These are phyloP conservation scores for Adansonia digitata DNA, from an alignment of 345 rosid genomes.

Conservation along the genomic window DNA sequence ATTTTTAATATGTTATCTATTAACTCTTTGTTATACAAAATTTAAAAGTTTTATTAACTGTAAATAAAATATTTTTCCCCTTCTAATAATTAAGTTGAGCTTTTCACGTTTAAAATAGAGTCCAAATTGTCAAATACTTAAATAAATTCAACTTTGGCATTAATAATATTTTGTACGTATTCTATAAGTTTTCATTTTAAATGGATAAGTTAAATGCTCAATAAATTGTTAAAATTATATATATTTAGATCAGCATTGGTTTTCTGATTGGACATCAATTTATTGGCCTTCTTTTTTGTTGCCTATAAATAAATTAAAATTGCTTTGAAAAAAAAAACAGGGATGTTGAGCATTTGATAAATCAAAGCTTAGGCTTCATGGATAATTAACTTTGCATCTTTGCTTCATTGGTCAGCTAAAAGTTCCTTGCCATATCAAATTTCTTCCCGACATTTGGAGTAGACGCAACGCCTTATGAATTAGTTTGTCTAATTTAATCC, in stretches of 20 bases:
- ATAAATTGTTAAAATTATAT: background rate
- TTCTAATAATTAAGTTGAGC: too few relatives aligned
- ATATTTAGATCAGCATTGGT: background rate
- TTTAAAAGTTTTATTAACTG: too few relatives aligned
- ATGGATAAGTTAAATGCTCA: background rate
- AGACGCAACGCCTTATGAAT: background rate
- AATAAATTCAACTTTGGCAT: background rate
- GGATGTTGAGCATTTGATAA: background rate
- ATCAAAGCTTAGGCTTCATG: background rate
- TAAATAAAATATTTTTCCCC: too few relatives aligned
- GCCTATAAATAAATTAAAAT: background rate
- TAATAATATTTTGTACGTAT: background rate
- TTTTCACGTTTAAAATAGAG: background rate
- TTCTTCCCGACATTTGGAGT: constrained; percentile 1
- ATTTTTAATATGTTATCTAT: too few relatives aligned
- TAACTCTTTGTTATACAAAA: too few relatives aligned
- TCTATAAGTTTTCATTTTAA: too few relatives aligned
- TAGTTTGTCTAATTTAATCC: too few relatives aligned
- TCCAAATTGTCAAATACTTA: background rate
- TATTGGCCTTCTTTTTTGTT: background rate
- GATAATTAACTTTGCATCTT: background rate
- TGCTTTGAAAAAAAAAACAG: background rate
- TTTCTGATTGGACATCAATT: too few relatives aligned
- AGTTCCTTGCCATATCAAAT: background rate
- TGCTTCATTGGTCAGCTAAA: background rate